Evolutionary conservation across 1,139 yeast species (phyloP).

Genomic region (Geotrichum cucujoidarum): DNA sequence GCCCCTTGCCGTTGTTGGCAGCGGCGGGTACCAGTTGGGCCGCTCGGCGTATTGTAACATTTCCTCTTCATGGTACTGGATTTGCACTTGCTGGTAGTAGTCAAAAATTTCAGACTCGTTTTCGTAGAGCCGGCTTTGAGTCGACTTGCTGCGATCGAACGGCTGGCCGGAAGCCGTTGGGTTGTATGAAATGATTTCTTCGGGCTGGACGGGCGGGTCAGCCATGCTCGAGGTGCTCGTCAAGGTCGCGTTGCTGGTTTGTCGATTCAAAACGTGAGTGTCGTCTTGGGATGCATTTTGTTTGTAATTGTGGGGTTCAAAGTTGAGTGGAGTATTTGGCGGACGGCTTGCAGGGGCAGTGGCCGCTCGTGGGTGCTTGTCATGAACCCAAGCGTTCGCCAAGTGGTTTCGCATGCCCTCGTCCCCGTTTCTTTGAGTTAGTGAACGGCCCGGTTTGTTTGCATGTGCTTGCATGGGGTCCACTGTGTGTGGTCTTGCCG

Average conservation of each 20-base stretch:
- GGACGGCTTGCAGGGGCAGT: no score
- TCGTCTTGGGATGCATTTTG: no score
- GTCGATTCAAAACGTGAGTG: slow-evolving; percentile 1
- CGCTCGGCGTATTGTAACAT: neutral
- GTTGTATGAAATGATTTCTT: neutral
- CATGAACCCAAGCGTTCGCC: no score
- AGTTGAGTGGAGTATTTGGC: no score
- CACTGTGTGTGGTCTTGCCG: no score
- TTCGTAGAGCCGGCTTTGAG: neutral
- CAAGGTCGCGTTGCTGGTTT: slow-evolving; percentile 1
- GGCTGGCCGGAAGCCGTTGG: neutral
- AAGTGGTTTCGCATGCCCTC: no score
- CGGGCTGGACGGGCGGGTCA: neutral
- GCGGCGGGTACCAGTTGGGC: neutral
- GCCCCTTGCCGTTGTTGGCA: neutral
- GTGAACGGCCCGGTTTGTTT: no score
- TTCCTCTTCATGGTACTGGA: neutral
- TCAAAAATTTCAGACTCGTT: slow-evolving; percentile 2
- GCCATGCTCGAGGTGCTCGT: neutral
- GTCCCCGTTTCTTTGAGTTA: no score
- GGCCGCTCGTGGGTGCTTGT: no score
- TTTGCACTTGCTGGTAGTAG: neutral
- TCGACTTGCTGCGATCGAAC: neutral
- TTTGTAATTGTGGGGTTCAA: no score
- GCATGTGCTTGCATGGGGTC: no score